phyloP scores from a whole-genome alignment of 441 rosid species.

The Biscutella laevigata region DNA sequence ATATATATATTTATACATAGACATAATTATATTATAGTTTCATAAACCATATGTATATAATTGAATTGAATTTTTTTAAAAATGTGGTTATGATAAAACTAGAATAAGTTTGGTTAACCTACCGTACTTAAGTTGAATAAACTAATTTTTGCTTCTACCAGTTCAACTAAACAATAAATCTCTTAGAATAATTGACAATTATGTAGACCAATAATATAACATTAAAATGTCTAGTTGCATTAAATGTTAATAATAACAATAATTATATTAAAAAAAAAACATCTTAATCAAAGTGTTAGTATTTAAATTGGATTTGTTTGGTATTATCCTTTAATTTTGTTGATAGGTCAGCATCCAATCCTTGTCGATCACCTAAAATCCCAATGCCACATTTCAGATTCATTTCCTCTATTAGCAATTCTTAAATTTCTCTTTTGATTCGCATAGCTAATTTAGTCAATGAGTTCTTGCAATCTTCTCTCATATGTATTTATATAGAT shows the following conservation, averaged over 20 bases:
- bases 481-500: background rate
- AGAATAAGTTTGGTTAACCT: constrained; percentile 24
- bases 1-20: too few relatives aligned
- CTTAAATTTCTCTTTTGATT: constrained; percentile 18
- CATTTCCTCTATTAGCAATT: constrained; percentile 52
- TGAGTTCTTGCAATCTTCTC: constrained; percentile 14
- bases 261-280: constrained; percentile 19
- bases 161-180: constrained; percentile 26
- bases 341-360: constrained; percentile 89
- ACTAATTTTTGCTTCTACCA: constrained; percentile 21
- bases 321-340: constrained; percentile 74
- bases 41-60: too few relatives aligned
- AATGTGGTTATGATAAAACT: background rate
- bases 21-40: too few relatives aligned
- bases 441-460: constrained; percentile 18
- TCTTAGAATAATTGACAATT: constrained; percentile 19
- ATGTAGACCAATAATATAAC: constrained; percentile 22
- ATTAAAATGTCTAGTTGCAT: constrained; percentile 19
- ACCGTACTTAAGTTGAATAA: constrained; percentile 18
- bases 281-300: constrained; percentile 21
- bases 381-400: constrained; percentile 72
- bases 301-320: constrained; percentile 63
- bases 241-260: constrained; percentile 13
- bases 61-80: too few relatives aligned
- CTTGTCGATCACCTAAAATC: constrained; percentile 89